A percentile compares a stretch with the other conserved stretches of the same genome.
Conservation (phyloP, 768 basidiomycete species). For the Tricholoma hemisulphureum region DNA sequence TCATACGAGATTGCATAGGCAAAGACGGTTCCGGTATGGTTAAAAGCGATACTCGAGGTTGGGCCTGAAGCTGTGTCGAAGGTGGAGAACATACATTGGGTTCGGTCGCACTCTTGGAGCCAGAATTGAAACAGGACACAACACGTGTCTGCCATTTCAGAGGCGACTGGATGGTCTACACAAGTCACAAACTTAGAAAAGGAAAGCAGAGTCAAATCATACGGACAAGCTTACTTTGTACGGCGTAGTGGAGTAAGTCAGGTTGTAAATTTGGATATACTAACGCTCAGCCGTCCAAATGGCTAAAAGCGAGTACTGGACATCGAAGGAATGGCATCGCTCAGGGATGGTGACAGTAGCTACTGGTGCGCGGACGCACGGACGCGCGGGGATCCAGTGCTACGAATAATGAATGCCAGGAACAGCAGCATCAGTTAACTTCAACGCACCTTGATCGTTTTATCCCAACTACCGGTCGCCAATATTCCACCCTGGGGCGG, state of each 20-base stretch:
- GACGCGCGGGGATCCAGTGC: slow-evolving; percentile 89
- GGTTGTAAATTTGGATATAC: slow-evolving; percentile 85
- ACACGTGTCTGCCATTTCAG: slow-evolving; percentile 93
- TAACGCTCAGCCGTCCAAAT: slow-evolving; percentile 93
- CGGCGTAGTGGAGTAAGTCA: slow-evolving; percentile 73
- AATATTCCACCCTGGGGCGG: slow-evolving; percentile 71
- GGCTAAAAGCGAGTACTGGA: slow-evolving; percentile 79
- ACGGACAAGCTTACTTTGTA: slow-evolving; percentile 58
- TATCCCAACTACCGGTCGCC: slow-evolving; percentile 97
- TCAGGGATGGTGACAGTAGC: slow-evolving; percentile 81
- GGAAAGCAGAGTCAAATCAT: background rate
- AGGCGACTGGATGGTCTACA: slow-evolving; percentile 77
- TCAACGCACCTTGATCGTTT: slow-evolving; percentile 77
- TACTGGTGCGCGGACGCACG: no score
- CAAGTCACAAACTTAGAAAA: background rate
- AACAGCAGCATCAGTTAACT: background rate
- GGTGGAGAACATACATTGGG: slow-evolving; percentile 47
- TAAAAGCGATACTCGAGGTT: slow-evolving; percentile 79
- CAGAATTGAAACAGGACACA: slow-evolving; percentile 76
- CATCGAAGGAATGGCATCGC: slow-evolving; percentile 85
- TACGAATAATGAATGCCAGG: slow-evolving; percentile 26
- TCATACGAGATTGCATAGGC: slow-evolving; percentile 93
- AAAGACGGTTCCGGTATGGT: slow-evolving; percentile 83
- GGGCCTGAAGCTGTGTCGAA: slow-evolving; percentile 73
- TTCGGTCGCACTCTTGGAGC: slow-evolving; percentile 55